These are phyloP conservation scores for Punica granatum DNA, from an alignment of 345 rosid species.

Conservation along the genomic window DNA sequence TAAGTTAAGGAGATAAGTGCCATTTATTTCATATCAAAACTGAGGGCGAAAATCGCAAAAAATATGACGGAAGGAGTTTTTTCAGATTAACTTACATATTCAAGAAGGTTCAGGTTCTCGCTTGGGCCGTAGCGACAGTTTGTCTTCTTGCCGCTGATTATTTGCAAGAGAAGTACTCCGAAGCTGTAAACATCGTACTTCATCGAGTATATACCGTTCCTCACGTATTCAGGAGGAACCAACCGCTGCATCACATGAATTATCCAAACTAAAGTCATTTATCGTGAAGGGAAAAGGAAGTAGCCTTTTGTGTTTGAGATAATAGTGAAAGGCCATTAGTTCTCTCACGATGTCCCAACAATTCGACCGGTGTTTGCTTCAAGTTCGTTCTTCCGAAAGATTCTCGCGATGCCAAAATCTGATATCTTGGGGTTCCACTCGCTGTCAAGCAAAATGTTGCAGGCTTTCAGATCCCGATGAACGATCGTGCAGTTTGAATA, in stretches of 20 bases:
- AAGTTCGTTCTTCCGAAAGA: conserved; percentile 23
- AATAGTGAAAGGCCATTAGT: background rate
- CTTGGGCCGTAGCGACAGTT: conserved; percentile 18
- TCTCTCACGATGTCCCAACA: conserved; percentile 36
- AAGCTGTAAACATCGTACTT: conserved; percentile 47
- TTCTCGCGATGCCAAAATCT: conserved; percentile 37
- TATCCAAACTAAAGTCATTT: background rate
- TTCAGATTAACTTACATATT: conserved; percentile 21
- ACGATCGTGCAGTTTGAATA: conserved; percentile 39
- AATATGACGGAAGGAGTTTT: background rate
- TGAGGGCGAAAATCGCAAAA: too few relatives aligned
- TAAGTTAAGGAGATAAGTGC: too few relatives aligned
- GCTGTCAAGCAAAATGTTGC: conserved; percentile 31
- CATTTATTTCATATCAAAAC: too few relatives aligned
- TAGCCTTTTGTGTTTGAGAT: background rate
- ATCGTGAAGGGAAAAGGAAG: background rate
- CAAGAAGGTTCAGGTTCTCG: conserved; percentile 26
- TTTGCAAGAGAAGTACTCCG: conserved; percentile 44
- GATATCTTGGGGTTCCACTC: conserved; percentile 39
- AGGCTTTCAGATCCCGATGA: conserved; percentile 36
- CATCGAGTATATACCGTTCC: conserved; percentile 33
- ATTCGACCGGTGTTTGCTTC: conserved; percentile 34
- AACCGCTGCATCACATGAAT: conserved; percentile 23
- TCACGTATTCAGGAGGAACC: conserved; percentile 47
- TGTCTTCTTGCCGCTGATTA: conserved; percentile 36